These are phyloP conservation scores for Russula griseocarnosa DNA, from an alignment of 768 basidiomycete species.

Conservation along the genomic window DNA sequence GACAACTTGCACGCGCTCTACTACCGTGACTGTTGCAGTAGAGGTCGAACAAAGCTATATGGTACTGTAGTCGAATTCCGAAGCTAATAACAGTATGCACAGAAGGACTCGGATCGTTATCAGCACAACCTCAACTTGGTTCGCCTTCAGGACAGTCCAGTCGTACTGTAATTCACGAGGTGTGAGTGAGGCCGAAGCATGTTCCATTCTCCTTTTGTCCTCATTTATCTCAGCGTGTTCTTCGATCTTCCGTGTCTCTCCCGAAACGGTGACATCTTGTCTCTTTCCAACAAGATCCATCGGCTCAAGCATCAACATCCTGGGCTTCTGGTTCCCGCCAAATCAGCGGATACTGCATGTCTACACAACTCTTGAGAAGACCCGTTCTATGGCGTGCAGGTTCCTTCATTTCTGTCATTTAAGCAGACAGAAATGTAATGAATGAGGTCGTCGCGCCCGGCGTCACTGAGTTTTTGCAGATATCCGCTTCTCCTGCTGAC, in stretches of 20 bases:
- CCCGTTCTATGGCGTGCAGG: not conserved
- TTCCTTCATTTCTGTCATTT: not conserved
- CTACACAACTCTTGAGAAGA: not conserved
- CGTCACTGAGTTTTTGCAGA: not conserved
- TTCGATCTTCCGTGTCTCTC: not conserved
- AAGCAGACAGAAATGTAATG: not conserved
- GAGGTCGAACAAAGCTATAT: too few species aligned
- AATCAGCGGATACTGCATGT: not conserved
- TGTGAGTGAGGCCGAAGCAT: conserved; percentile 3
- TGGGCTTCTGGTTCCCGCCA: not conserved
- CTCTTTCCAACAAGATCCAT: not conserved
- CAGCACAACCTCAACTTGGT: not conserved
- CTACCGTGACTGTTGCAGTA: too few species aligned
- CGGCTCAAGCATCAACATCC: not conserved
- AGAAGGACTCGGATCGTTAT: not conserved
- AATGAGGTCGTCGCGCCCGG: not conserved
- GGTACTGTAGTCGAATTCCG: not conserved
- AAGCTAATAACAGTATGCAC: not conserved
- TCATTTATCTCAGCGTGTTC: not conserved
- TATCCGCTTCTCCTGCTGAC: not conserved
- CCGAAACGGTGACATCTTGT: not conserved
- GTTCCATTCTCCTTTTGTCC: not conserved
- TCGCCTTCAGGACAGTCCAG: too few species aligned
- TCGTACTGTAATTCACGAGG: not conserved
- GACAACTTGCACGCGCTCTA: not conserved